Percentiles rank a stretch among this genome's conserved stretches.
These are phyloP conservation scores for Blastobotrys petasosporus DNA, from an alignment of 1,139 yeast species.

Conservation along the genomic window DNA sequence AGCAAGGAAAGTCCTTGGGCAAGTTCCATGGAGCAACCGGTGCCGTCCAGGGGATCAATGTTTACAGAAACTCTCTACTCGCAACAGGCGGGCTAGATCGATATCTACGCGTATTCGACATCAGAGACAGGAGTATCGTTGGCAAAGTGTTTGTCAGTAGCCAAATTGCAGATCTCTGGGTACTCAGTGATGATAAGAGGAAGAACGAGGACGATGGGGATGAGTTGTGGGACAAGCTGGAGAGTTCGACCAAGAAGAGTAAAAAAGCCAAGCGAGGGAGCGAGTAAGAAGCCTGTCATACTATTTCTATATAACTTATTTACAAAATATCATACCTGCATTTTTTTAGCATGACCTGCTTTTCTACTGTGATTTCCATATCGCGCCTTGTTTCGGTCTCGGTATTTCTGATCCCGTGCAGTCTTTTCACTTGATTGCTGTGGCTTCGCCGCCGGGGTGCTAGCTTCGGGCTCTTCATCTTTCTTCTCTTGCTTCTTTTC, in stretches of 20 bases:
- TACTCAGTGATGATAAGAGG: slow-evolving; percentile 35
- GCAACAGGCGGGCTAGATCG: slow-evolving; percentile 82
- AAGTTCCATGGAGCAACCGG: slow-evolving; percentile 30
- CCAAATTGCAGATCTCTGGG: slow-evolving; percentile 53
- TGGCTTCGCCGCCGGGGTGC: too few species aligned
- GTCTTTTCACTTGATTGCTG: background rate
- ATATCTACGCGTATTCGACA: slow-evolving; percentile 70
- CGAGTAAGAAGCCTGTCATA: background rate
- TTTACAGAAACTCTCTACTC: slow-evolving; percentile 24
- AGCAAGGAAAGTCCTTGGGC: slow-evolving; percentile 16
- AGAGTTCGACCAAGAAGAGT: slow-evolving; percentile 29
- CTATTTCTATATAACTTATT: too few species aligned
- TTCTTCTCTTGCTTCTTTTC: background rate
- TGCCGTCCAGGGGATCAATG: slow-evolving; percentile 23
- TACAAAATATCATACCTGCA: slow-evolving; percentile 19
- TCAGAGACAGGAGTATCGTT: slow-evolving; percentile 49
- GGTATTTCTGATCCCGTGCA: slow-evolving; percentile 21
- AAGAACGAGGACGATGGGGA: slow-evolving; percentile 29
- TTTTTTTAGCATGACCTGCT: slow-evolving; percentile 52
- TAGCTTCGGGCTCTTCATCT: too few species aligned
- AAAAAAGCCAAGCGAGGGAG: slow-evolving; percentile 19
- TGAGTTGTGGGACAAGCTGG: slow-evolving; percentile 30
- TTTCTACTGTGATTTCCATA: slow-evolving; percentile 62
- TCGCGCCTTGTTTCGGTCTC: slow-evolving; percentile 52
- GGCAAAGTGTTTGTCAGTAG: slow-evolving; percentile 75